Percentiles rank a stretch among this genome's conserved stretches.
Conservation (phyloP, 768 basidiomycete genomes). For the Boletus coccyginus region DNA sequence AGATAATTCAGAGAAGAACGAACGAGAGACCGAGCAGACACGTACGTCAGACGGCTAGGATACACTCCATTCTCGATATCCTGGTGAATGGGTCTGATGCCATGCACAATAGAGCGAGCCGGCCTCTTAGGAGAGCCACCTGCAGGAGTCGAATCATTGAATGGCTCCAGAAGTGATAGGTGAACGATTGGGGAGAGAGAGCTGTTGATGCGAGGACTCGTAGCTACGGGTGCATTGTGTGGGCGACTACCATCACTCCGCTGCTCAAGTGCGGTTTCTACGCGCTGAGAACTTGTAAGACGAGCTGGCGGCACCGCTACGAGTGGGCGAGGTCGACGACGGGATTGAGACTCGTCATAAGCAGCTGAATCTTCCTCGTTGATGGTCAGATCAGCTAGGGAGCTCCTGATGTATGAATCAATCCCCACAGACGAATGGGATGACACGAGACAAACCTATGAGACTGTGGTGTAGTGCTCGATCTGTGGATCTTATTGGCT, state of each 20-base stretch:
- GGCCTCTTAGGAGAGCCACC: background rate
- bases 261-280: slow-evolving; percentile 1
- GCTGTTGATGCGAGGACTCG: background rate
- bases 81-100: background rate
- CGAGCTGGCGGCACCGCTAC: background rate
- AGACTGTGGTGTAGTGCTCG: background rate
- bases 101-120: background rate
- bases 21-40: background rate
- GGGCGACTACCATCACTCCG: background rate
- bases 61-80: background rate
- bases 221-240: background rate
- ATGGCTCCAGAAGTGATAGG: slow-evolving; percentile 11
- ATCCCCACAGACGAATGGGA: background rate
- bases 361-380: background rate
- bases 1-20: slow-evolving; percentile 4
- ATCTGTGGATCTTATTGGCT: background rate
- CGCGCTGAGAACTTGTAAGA: background rate
- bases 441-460: slow-evolving; percentile 5
- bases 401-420: slow-evolving; percentile 4
- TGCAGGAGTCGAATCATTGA: background rate
- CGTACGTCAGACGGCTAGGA: slow-evolving; percentile 9
- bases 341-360: background rate
- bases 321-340: background rate
- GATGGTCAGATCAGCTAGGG: background rate
- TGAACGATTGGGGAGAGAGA: slow-evolving; percentile 20